These are phyloP conservation scores for Albugo laibachii DNA, from an alignment of 352 stramenopile genomes.

Conservation along the genomic window DNA sequence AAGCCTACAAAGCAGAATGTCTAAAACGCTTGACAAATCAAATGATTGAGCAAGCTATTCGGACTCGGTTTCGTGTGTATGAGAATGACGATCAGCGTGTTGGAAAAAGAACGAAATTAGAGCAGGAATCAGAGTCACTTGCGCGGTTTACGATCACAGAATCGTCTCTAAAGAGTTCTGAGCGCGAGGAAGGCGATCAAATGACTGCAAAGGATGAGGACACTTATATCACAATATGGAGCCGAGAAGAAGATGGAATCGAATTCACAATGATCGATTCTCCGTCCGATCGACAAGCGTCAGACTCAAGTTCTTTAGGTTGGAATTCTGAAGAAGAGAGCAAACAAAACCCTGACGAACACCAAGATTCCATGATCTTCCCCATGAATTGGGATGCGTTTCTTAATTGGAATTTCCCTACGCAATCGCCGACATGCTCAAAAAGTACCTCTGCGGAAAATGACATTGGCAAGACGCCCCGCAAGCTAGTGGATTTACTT, in stretches of 20 bases:
- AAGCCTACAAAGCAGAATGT: conserved; percentile 56
- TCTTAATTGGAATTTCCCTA: too few relatives aligned
- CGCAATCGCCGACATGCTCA: too few relatives aligned
- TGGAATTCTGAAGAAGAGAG: background rate
- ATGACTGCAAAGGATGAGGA: conserved; percentile 1
- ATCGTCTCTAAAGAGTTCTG: background rate
- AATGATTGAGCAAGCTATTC: conserved; percentile 17
- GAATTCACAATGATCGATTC: background rate
- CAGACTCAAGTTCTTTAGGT: too few relatives aligned
- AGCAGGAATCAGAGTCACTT: background rate
- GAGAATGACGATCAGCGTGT: background rate
- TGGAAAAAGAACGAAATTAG: too few relatives aligned
- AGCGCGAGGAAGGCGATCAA: background rate
- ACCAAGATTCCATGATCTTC: too few relatives aligned
- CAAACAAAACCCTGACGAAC: background rate
- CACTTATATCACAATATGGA: too few relatives aligned
- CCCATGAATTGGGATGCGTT: background rate
- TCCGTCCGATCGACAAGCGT: background rate
- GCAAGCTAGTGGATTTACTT: conserved; percentile 17
- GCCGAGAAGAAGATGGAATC: background rate
- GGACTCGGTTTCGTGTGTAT: background rate
- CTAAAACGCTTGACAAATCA: conserved; percentile 30
- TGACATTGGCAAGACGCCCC: background rate
- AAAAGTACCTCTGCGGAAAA: background rate
- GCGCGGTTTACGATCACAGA: background rate